Percentiles rank a stretch among this genome's conserved stretches.
Evolutionary conservation across 192 early-diverging fungal species (phyloP).

Genomic region (Coemansia sp.): DNA sequence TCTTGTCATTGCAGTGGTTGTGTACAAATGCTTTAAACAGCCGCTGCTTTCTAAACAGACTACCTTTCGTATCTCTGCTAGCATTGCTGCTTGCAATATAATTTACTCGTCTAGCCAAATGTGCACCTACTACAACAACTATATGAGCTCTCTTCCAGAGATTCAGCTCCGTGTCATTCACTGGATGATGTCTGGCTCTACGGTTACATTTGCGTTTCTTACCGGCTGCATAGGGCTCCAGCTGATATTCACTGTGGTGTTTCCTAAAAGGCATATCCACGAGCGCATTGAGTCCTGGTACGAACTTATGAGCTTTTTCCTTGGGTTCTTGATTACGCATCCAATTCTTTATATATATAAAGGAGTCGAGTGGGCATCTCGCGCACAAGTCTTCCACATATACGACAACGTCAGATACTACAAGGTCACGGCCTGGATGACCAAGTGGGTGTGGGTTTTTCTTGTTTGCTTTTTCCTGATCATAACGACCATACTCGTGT

Average conservation of each 20-base stretch:
- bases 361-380: constrained; percentile 27
- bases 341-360: constrained; percentile 45
- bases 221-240: constrained; percentile 32
- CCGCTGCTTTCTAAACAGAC: constrained; percentile 4
- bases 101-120: constrained; percentile 43
- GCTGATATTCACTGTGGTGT: constrained; percentile 10
- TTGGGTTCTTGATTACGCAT: constrained; percentile 40
- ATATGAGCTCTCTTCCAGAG: constrained; percentile 31
- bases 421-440: constrained; percentile 35
- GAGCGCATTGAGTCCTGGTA: constrained; percentile 32
- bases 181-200: constrained; percentile 45
- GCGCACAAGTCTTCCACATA: constrained; percentile 38
- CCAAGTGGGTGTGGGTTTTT: constrained; percentile 45
- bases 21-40: neutral
- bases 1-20: constrained; percentile 20
- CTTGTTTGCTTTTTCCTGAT: constrained; percentile 18
- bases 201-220: constrained; percentile 33
- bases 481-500: constrained; percentile 1
- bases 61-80: constrained; percentile 34
- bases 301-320: constrained; percentile 26
- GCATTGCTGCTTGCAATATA: constrained; percentile 38
- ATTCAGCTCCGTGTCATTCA: constrained; percentile 37
- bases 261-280: constrained; percentile 5
- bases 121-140: constrained; percentile 39
- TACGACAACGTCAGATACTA: constrained; percentile 21